These are phyloP conservation scores for Acanthochlamys bracteata DNA, from an alignment of 106 monocot genomes.

Conservation along the genomic window DNA sequence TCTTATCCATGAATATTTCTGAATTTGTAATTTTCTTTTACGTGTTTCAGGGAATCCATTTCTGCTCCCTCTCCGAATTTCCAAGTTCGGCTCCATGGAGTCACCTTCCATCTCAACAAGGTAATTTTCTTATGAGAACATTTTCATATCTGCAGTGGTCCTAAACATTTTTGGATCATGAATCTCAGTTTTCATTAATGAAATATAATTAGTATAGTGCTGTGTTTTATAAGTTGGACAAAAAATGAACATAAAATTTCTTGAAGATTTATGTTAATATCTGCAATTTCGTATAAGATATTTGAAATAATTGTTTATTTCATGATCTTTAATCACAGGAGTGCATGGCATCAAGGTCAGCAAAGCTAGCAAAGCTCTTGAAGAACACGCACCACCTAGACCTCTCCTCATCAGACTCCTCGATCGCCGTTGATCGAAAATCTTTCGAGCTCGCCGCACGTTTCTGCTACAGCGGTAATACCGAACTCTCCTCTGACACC, in stretches of 20 bases:
- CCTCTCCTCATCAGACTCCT: not conserved
- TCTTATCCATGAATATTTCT: too few species aligned
- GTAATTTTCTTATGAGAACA: too few species aligned
- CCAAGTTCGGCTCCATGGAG: conserved; percentile 16
- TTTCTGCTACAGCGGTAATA: conserved; percentile 30
- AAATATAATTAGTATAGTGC: too few species aligned
- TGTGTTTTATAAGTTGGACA: too few species aligned
- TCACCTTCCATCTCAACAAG: conserved; percentile 22
- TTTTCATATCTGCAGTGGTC: too few species aligned
- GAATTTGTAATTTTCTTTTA: too few species aligned
- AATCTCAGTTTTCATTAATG: too few species aligned
- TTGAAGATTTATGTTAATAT: too few species aligned
- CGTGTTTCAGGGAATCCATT: conserved; percentile 4
- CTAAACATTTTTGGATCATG: too few species aligned
- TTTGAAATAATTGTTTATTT: too few species aligned
- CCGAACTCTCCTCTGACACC: conserved; percentile 15
- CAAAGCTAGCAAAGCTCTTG: conserved; percentile 25
- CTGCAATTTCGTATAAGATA: too few species aligned
- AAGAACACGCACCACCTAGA: not conserved
- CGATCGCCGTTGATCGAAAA: conserved; percentile 2
- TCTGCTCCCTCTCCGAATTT: conserved; percentile 6
- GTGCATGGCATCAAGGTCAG: conserved; percentile 27
- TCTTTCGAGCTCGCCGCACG: conserved; percentile 15
- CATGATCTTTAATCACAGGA: conserved; percentile 7
- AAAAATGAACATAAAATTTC: too few species aligned